Percentiles rank a stretch among this genome's conserved stretches.
Evolutionary conservation across 768 basidiomycete species (phyloP).

Genomic region (Guyanaporus albipodus): DNA sequence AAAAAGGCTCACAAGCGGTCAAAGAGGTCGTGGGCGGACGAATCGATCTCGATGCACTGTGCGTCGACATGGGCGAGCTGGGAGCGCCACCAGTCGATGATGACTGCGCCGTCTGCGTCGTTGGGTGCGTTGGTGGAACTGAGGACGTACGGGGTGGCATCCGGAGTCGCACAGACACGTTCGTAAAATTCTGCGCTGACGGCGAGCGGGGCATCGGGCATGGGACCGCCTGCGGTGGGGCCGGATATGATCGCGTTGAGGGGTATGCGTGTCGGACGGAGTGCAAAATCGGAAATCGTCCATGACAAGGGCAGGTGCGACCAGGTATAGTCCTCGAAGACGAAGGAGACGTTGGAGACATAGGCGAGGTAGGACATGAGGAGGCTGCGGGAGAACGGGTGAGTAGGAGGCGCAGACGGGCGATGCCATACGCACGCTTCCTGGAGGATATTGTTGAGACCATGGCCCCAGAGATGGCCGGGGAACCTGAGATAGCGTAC

Average conservation of each 20-base stretch:
- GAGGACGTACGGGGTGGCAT: conserved; percentile 30
- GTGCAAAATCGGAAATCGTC: conserved; percentile 49
- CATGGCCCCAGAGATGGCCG: conserved; percentile 56
- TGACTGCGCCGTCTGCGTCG: conserved; percentile 37
- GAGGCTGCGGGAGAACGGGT: conserved; percentile 34
- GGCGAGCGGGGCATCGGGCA: conserved; percentile 32
- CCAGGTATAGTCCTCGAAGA: conserved; percentile 64
- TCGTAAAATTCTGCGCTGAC: conserved; percentile 50
- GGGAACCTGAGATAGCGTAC: conserved; percentile 46
- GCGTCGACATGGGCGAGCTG: conserved; percentile 35
- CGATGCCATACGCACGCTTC: conserved; percentile 44
- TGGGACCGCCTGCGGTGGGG: conserved; percentile 48
- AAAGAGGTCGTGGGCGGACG: conserved; percentile 39
- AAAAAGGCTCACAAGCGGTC: conserved; percentile 42
- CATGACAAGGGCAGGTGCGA: conserved; percentile 51
- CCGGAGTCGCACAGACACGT: conserved; percentile 38
- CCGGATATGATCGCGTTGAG: conserved; percentile 58
- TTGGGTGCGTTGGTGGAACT: conserved; percentile 35
- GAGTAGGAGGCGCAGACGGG: neutral
- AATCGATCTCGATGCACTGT: conserved; percentile 44
- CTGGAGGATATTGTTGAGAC: conserved; percentile 59
- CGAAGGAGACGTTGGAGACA: conserved; percentile 47
- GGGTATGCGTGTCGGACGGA: conserved; percentile 51
- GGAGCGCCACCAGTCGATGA: conserved; percentile 50
- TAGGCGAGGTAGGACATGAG: conserved; percentile 52